A percentile compares a stretch with the other conserved stretches of the same genome.
phyloP scores from a whole-genome alignment of 2,329 filamentous ascomycete species.

The Tolypocladium inflatum region DNA sequence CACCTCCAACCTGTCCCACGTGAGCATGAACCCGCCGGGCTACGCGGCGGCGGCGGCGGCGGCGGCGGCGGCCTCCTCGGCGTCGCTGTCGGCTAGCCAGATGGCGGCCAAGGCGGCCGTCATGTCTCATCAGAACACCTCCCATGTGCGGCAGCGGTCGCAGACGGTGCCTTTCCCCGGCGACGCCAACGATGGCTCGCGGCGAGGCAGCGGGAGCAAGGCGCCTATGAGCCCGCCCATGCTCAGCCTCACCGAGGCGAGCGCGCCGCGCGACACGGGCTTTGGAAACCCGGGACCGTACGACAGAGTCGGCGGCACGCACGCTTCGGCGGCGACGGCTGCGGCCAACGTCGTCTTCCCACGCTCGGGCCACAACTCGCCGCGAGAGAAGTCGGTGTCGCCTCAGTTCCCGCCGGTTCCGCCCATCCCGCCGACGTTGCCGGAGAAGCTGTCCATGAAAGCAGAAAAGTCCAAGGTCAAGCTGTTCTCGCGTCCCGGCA shows the following conservation, averaged over 20 bases:
- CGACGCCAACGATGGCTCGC: constrained; percentile 31
- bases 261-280: constrained; percentile 46
- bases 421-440: constrained; percentile 26
- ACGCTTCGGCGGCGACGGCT: constrained; percentile 53
- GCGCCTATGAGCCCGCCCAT: constrained; percentile 52
- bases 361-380: constrained; percentile 47
- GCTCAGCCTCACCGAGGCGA: constrained; percentile 56
- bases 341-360: constrained; percentile 67
- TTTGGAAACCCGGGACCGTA: constrained; percentile 42
- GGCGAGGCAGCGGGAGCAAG: constrained; percentile 34
- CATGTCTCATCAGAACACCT: constrained; percentile 48
- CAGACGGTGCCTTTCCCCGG: constrained; percentile 58
- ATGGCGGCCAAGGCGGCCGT: constrained; percentile 73
- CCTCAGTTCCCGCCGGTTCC: constrained; percentile 28
- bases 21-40: constrained; percentile 29
- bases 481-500: constrained; percentile 69
- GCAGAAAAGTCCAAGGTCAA: constrained; percentile 71
- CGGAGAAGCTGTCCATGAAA: constrained; percentile 47
- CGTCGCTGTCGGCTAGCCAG: constrained; percentile 53
- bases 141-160: constrained; percentile 56
- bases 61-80: constrained; percentile 13
- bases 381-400: constrained; percentile 27
- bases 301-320: constrained; percentile 44
- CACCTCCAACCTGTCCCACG: constrained; percentile 43
- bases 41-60: constrained; percentile 23